Conservation (phyloP, 2,329 filamentous ascomycete species). For the Exophiala sideris region DNA sequence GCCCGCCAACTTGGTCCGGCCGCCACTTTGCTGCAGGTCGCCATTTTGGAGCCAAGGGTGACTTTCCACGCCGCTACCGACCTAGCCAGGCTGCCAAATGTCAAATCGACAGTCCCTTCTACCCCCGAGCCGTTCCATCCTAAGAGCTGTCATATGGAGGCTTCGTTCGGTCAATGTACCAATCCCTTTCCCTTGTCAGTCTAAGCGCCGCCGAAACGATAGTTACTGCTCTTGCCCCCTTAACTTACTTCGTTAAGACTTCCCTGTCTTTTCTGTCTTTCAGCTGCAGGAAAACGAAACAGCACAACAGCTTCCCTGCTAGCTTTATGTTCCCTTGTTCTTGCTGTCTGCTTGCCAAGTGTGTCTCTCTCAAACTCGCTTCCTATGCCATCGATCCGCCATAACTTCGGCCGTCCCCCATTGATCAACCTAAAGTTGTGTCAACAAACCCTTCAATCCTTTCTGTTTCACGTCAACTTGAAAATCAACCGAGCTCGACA, state of each 20-base stretch:
- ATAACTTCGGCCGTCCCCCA: background rate
- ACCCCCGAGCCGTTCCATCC: background rate
- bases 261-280: background rate
- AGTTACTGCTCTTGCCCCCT: background rate
- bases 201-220: background rate
- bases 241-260: background rate
- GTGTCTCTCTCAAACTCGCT: background rate
- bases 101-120: background rate
- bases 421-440: background rate
- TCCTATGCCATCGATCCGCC: background rate
- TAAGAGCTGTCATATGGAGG: background rate
- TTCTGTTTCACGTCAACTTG: background rate
- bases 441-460: background rate
- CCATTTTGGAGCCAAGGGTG: background rate
- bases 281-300: no score
- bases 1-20: background rate
- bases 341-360: background rate
- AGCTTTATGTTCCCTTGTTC: background rate
- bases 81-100: background rate
- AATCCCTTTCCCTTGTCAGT: background rate
- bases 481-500: background rate
- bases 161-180: background rate
- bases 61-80: background rate
- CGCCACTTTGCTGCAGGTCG: background rate
- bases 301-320: background rate